These are phyloP conservation scores for Globisporangium radiosum DNA, from an alignment of 352 stramenopile species.

Conservation along the genomic window DNA sequence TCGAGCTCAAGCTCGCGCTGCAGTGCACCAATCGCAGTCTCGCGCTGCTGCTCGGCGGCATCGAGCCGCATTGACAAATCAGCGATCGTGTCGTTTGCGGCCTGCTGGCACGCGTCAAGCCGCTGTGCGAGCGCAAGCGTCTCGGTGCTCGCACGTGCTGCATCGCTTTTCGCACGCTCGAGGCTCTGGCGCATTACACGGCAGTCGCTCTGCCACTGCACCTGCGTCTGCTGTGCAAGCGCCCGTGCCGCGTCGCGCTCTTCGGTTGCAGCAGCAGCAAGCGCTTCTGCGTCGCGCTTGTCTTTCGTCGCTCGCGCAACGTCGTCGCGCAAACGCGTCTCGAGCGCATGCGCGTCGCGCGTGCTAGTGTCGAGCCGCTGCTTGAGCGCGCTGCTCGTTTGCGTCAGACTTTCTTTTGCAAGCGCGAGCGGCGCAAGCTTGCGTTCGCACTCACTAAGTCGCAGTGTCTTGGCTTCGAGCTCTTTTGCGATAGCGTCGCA, in stretches of 20 bases:
- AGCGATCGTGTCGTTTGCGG: constrained; percentile 56
- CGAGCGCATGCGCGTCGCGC: constrained; percentile 38
- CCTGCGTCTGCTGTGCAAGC: constrained; percentile 28
- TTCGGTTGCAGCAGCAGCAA: constrained; percentile 39
- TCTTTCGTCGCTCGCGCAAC: constrained; percentile 33
- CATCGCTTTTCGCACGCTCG: constrained; percentile 52
- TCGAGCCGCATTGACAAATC: constrained; percentile 45
- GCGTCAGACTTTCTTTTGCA: constrained; percentile 46
- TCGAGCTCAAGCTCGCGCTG: constrained; percentile 57
- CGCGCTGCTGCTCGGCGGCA: constrained; percentile 46
- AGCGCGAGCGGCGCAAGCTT: constrained; percentile 43
- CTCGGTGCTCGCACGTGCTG: constrained; percentile 33
- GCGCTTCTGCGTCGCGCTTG: constrained; percentile 49
- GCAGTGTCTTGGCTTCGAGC: constrained; percentile 35
- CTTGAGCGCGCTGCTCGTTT: constrained; percentile 51
- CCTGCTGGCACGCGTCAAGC: constrained; percentile 42
- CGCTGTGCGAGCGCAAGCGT: constrained; percentile 37
- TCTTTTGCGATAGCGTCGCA: constrained; percentile 48
- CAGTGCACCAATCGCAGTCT: constrained; percentile 25
- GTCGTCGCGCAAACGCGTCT: constrained; percentile 51
- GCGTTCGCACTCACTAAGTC: constrained; percentile 47
- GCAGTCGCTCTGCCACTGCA: constrained; percentile 41
- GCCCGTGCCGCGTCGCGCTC: constrained; percentile 37
- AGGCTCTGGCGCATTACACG: constrained; percentile 40
- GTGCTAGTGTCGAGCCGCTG: constrained; percentile 42